A percentile compares a stretch with the other conserved stretches of the same genome.
Evolutionary conservation across 2,329 filamentous ascomycete species (phyloP).

Genomic region (Botrytis galanthina): DNA sequence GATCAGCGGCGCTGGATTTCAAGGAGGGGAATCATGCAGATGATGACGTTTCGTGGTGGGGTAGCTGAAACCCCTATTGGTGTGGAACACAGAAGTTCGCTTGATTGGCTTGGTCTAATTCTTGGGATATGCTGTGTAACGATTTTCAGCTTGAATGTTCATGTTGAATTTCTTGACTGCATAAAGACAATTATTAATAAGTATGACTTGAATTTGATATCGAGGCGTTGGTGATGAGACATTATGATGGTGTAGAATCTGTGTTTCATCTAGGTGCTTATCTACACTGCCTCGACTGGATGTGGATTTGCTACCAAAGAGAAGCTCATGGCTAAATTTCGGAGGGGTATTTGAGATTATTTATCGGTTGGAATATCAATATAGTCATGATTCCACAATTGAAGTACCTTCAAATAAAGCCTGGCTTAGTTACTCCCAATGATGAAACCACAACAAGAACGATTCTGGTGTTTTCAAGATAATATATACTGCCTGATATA

Average conservation of each 20-base stretch:
- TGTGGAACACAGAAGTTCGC: not conserved
- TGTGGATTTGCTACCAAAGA: not conserved
- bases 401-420: no score
- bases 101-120: not conserved
- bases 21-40: slow-evolving; percentile 13
- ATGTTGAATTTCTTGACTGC: not conserved
- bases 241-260: not conserved
- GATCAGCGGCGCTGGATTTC: not conserved
- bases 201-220: not conserved
- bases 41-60: slow-evolving; percentile 17
- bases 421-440: no score
- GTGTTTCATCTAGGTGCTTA: not conserved
- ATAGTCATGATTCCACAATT: no score
- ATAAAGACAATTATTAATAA: not conserved
- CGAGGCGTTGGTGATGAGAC: not conserved
- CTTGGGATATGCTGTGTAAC: not conserved
- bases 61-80: slow-evolving; percentile 11
- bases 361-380: no score
- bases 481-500: not conserved
- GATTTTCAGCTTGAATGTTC: not conserved
- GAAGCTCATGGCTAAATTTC: not conserved
- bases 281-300: not conserved
- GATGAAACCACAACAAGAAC: not conserved
- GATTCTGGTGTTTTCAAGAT: not conserved
- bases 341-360: not conserved